phyloP scores from a whole-genome alignment of 2,329 filamentous ascomycete species.

The Pseudocercospora vitis region DNA sequence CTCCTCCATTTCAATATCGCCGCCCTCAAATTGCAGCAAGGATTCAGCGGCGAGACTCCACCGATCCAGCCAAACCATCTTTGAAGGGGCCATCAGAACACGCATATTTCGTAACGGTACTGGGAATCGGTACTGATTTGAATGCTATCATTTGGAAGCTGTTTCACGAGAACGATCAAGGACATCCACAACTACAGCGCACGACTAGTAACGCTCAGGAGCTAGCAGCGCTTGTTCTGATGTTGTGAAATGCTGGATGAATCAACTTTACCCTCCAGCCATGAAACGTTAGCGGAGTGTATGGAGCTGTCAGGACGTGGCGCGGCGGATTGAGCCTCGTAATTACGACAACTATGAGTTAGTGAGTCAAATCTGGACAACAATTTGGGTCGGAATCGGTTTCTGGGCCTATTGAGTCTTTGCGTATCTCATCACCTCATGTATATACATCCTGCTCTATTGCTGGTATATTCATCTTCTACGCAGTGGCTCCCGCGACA shows the following conservation, averaged over 20 bases:
- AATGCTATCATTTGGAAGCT: background rate
- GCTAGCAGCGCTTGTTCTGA: background rate
- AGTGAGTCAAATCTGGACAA: no score
- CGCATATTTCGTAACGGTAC: background rate
- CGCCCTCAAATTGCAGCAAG: no score
- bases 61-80: background rate
- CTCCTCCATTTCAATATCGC: no score
- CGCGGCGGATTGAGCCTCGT: no score
- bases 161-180: background rate
- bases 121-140: background rate
- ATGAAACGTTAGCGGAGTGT: no score
- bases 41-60: background rate
- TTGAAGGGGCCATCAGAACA: background rate
- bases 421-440: no score
- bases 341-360: no score
- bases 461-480: background rate
- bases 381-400: no score
- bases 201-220: background rate
- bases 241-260: background rate
- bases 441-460: no score
- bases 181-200: background rate
- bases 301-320: no score
- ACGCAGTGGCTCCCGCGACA: conserved; percentile 38
- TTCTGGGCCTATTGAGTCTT: no score
- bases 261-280: no score